phyloP scores from a whole-genome alignment of 2,329 filamentous ascomycete genomes.

The Fusarium sp. region DNA sequence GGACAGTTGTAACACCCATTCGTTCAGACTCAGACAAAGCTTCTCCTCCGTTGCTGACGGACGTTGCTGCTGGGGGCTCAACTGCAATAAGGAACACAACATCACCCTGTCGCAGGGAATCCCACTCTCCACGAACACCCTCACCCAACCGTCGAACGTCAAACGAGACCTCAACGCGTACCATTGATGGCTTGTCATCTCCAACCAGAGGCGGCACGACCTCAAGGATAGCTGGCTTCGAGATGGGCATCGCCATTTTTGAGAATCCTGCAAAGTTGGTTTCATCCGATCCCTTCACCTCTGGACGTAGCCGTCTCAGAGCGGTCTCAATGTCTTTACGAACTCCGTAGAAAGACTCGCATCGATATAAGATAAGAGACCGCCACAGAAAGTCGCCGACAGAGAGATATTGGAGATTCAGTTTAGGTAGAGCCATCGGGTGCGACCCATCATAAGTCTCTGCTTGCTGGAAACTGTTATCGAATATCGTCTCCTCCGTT shows the following conservation, averaged over 20 bases:
- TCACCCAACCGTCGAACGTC: conserved; percentile 85
- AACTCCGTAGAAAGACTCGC: conserved; percentile 93
- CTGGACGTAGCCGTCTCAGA: conserved; percentile 81
- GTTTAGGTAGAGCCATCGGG: conserved; percentile 89
- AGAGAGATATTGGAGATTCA: conserved; percentile 95
- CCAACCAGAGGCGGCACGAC: conserved; percentile 86
- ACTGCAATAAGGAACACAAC: conserved; percentile 88
- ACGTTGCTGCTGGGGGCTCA: conserved; percentile 66
- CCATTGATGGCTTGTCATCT: conserved; percentile 81
- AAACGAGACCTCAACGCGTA: conserved; percentile 86
- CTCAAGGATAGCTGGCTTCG: conserved; percentile 87
- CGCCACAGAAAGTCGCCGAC: conserved; percentile 98
- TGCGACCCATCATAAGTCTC: conserved; percentile 88
- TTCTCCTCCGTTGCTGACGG: conserved; percentile 63
- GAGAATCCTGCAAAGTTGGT: conserved; percentile 85
- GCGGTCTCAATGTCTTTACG: conserved; percentile 89
- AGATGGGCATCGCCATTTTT: conserved; percentile 89
- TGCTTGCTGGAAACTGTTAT: conserved; percentile 80
- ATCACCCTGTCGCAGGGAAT: conserved; percentile 85
- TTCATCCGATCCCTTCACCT: conserved; percentile 70
- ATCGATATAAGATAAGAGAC: conserved; percentile 87
- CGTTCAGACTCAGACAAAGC: conserved; percentile 64
- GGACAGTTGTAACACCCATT: conserved; percentile 75
- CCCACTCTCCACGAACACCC: conserved; percentile 86
- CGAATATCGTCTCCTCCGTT: conserved; percentile 84